Evolutionary conservation across 108 stramenopile species (phyloP).

Genomic region (Pelagomonas calceolata): DNA sequence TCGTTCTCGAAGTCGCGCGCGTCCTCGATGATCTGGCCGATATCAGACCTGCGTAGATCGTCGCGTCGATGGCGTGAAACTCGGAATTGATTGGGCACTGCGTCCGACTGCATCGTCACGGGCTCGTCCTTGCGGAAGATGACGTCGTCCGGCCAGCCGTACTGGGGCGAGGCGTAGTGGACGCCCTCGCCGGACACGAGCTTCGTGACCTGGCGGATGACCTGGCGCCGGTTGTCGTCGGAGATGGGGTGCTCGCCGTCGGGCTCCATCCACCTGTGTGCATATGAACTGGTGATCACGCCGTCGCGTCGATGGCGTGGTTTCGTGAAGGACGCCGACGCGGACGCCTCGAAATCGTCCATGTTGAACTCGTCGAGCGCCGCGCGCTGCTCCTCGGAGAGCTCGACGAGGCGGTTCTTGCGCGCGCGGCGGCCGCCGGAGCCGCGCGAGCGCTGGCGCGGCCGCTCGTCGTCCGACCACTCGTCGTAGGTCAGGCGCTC

Average conservation of each 20-base stretch:
- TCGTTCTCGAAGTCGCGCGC: constrained; percentile 45
- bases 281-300: too few relatives aligned
- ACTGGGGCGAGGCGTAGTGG: constrained; percentile 30
- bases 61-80: too few relatives aligned
- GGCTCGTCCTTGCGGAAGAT: constrained; percentile 40
- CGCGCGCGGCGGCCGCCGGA: background rate
- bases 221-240: background rate
- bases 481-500: too few relatives aligned
- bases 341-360: too few relatives aligned
- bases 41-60: constrained; percentile 41
- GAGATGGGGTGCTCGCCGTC: too few relatives aligned
- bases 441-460: background rate
- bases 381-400: background rate
- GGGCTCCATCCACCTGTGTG: too few relatives aligned
- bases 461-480: too few relatives aligned
- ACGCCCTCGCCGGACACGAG: background rate
- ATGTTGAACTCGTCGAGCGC: too few relatives aligned
- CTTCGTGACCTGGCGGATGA: background rate
- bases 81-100: too few relatives aligned
- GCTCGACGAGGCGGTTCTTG: background rate
- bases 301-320: too few relatives aligned
- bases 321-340: too few relatives aligned
- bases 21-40: constrained; percentile 42
- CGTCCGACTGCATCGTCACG: constrained; percentile 17
- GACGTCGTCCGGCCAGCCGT: constrained; percentile 46